These are phyloP conservation scores for Blastocystis sp. DNA, from an alignment of 352 stramenopile genomes.

Conservation along the genomic window DNA sequence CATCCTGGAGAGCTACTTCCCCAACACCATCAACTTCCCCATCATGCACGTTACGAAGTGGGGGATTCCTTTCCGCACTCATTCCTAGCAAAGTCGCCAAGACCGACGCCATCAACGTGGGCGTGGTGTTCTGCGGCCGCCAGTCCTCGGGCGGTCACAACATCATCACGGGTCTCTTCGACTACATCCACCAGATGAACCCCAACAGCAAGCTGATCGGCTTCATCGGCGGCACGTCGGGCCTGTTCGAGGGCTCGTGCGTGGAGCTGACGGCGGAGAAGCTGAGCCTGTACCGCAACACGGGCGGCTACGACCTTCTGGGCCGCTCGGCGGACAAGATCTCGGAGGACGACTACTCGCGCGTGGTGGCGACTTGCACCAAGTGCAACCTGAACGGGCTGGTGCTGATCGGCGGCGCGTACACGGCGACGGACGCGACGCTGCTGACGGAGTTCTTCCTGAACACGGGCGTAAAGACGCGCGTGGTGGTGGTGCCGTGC, in stretches of 20 bases:
- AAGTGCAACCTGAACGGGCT: conserved; percentile 73
- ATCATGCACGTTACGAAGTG: conserved; percentile 19
- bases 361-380: conserved; percentile 10
- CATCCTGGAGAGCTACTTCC: conserved; percentile 17
- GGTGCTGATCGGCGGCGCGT: conserved; percentile 73
- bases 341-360: conserved; percentile 28
- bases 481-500: conserved; percentile 72
- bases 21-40: not conserved
- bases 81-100: not conserved
- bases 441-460: conserved; percentile 74
- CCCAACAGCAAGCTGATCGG: conserved; percentile 56
- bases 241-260: conserved; percentile 57
- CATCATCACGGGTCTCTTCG: conserved; percentile 72
- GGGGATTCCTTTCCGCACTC: not conserved
- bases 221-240: conserved; percentile 68
- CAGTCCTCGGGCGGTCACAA: conserved; percentile 74
- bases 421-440: conserved; percentile 74
- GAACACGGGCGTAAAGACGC: conserved; percentile 72
- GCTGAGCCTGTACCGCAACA: conserved; percentile 71
- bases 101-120: conserved; percentile 68
- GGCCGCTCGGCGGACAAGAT: conserved; percentile 74
- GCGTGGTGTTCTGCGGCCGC: conserved; percentile 74
- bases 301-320: conserved; percentile 74
- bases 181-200: conserved; percentile 64
- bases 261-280: conserved; percentile 69